Base-by-base conservation (phyloP, 2,329 filamentous ascomycete species). In the Erysiphe pisi region DNA sequence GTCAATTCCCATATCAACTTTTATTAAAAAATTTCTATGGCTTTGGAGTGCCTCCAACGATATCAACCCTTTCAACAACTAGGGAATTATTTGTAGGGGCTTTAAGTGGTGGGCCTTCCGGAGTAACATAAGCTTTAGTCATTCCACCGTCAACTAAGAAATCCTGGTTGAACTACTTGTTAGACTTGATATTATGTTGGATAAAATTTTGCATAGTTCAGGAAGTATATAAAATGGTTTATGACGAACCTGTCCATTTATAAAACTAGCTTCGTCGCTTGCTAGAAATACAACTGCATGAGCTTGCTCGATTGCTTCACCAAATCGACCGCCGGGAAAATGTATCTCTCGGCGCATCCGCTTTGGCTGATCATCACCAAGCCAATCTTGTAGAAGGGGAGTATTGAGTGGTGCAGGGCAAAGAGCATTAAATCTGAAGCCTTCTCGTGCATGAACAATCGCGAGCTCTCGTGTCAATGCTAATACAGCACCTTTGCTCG, bases 111-210 rank as follows among this genome's bases (percentile, higher is more conserved):
- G 87, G 84, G 4, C 89, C 89, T 83, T 90, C 88, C 1, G 89
- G 84, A 0, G 89, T 91, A 43, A 91, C 89, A 83, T 97, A 98
- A 68, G 93, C 92, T 86, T 92, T 97, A 81, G 90, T 94, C 92
- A 99, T 93, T 78, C 94, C 94, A 77, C 95, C 95, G 81, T 99
- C 95, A 40, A 98, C 93, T 6, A 97, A 91, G 84, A 98, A 97
- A 82, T 98, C 95, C 78, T 89, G 73, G 12, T 31, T 22, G n/a
- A 68, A 31, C 79, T 77, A 80, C 75, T 71, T 56, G 25, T 56
- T 18, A 52, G 4, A 11, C 8, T 25, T 56, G 40, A 8, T 43
- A 9, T 4, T 43, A 9, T 76, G 12, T 36, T 58, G 9, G 25
- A 28, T 36, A 36, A 43, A 36, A 25, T 6, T 1, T 20, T 16